phyloP scores from a whole-genome alignment of 345 rosid species.

The Euphorbia pulcherrima region DNA sequence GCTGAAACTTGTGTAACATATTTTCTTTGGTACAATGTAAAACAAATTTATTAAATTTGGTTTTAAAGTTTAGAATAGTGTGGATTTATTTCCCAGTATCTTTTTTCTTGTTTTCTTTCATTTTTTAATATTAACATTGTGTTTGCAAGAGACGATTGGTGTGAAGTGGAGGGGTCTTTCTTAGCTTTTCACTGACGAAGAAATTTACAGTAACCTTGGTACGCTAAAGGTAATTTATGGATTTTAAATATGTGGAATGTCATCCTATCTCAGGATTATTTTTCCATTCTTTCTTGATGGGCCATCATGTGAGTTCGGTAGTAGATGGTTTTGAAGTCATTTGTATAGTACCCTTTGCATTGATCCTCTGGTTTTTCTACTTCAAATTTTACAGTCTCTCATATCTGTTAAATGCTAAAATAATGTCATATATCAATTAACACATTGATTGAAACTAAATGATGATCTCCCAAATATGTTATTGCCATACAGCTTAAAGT shows the following conservation, averaged over 20 bases:
- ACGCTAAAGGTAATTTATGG: constrained; percentile 60
- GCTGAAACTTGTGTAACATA: constrained; percentile 71
- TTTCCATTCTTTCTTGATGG: constrained; percentile 8
- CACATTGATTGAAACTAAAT: neutral
- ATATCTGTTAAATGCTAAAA: neutral
- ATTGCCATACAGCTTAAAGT: neutral
- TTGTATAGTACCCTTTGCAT: neutral
- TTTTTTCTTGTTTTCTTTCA: neutral
- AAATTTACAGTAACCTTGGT: constrained; percentile 49
- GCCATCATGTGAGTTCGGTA: constrained; percentile 1
- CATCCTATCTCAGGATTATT: constrained; percentile 20
- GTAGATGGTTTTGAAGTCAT: neutral
- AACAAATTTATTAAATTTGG: constrained; percentile 30
- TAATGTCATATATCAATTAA: neutral
- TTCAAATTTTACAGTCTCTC: neutral
- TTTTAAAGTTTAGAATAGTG: constrained; percentile 34
- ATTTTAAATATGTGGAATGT: constrained; percentile 31
- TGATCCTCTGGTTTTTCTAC: neutral
- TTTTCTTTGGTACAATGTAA: constrained; percentile 54
- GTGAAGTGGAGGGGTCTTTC: constrained; percentile 73
- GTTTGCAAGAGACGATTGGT: constrained; percentile 88
- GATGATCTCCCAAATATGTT: neutral
- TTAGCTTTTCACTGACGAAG: constrained; percentile 72
- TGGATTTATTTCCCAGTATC: constrained; percentile 26
- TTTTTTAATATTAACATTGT: constrained; percentile 67